Evolutionary conservation across 2,329 filamentous ascomycete species (phyloP).

Genomic region (Fusarium cicatricum): DNA sequence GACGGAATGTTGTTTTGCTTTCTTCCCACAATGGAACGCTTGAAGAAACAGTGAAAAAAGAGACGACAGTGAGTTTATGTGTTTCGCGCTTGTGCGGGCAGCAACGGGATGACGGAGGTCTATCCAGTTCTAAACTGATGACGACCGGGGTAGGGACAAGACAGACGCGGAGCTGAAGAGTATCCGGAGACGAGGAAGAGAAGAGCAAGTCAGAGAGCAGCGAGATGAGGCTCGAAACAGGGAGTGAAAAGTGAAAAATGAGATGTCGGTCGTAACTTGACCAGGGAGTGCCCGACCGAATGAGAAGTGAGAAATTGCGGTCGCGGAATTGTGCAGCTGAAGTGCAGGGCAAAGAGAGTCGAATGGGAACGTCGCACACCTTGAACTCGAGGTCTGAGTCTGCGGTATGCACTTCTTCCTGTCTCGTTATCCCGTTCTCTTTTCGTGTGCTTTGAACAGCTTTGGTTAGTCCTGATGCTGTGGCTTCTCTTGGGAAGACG

Average conservation of each 20-base stretch:
- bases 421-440: neutral
- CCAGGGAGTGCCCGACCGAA: conserved; percentile 21
- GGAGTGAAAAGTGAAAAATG: conserved; percentile 33
- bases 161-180: conserved; percentile 21
- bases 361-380: conserved; percentile 20
- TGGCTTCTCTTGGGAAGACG: no score
- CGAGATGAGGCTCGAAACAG: conserved; percentile 22
- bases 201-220: conserved; percentile 9
- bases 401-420: neutral
- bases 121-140: conserved; percentile 3
- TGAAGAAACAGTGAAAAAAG: neutral
- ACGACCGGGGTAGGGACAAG: conserved; percentile 17
- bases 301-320: conserved; percentile 23
- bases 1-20: no score
- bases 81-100: conserved; percentile 11
- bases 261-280: conserved; percentile 21
- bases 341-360: conserved; percentile 11
- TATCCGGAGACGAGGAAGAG: conserved; percentile 17
- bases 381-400: conserved; percentile 13
- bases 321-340: conserved; percentile 22
- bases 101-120: conserved; percentile 9
- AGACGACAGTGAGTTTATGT: conserved; percentile 7
- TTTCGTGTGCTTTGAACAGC: no score
- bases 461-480: neutral
- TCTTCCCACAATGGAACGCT: no score